These are phyloP conservation scores for Aspergillus ibericus DNA, from an alignment of 2,329 filamentous ascomycete genomes.

Conservation along the genomic window DNA sequence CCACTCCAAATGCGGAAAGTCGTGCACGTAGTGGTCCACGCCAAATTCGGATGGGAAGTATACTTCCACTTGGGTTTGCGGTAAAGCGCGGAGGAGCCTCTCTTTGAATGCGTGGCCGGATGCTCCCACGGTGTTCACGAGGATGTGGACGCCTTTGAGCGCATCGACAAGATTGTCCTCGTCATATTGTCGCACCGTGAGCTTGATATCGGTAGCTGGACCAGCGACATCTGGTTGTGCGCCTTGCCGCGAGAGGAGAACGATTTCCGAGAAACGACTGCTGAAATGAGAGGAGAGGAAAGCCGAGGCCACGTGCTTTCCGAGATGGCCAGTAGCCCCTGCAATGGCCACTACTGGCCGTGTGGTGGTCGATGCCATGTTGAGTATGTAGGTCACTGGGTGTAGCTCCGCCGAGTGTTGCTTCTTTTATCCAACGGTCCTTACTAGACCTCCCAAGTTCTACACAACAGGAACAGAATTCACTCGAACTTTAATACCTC, in stretches of 20 bases:
- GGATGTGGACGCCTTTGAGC: slow-evolving; percentile 32
- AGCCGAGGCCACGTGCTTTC: slow-evolving; percentile 23
- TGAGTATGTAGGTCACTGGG: not conserved
- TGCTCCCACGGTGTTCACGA: slow-evolving; percentile 32
- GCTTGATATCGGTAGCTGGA: slow-evolving; percentile 9
- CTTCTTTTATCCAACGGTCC: too few relatives aligned
- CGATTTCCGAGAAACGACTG: slow-evolving; percentile 23
- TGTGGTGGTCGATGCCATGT: not conserved
- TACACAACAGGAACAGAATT: too few relatives aligned
- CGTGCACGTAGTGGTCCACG: slow-evolving; percentile 39
- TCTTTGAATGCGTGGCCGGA: slow-evolving; percentile 32
- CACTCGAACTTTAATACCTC: not conserved
- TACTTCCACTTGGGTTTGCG: slow-evolving; percentile 27
- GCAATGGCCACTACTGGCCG: slow-evolving; percentile 24
- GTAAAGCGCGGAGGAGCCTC: slow-evolving; percentile 24
- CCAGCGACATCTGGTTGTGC: not conserved
- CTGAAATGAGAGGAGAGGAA: slow-evolving; percentile 23
- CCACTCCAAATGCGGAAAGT: slow-evolving; percentile 38
- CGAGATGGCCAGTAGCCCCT: slow-evolving; percentile 29
- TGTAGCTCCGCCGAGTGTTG: too few relatives aligned
- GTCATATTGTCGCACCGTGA: slow-evolving; percentile 19
- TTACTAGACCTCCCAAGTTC: too few relatives aligned
- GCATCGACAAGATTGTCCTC: slow-evolving; percentile 24
- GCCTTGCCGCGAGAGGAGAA: slow-evolving; percentile 24
- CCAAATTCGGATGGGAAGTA: slow-evolving; percentile 43